Base-by-base conservation (phyloP, 495 filamentous ascomycete genomes). In the Neurospora hispaniola region DNA sequence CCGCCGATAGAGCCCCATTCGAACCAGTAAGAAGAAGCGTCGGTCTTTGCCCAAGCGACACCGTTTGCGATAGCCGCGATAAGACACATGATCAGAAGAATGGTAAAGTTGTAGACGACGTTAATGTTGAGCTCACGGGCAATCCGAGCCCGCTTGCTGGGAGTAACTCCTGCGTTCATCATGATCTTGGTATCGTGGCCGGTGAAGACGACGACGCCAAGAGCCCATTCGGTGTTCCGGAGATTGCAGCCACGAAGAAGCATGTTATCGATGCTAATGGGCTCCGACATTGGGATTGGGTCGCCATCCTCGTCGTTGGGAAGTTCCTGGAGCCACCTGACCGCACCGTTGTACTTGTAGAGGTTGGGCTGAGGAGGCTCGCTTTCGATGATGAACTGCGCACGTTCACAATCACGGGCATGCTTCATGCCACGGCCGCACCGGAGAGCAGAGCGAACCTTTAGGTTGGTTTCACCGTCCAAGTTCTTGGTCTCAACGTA, bases 121-220 rank as follows among this genome's bases (percentile, higher is more conserved):
- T 97, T 96, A 90, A 94, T 96, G 82, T 98, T 98, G 66, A 99
- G 85, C 78, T 97, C 94, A 75, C 92, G 91, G 43, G 93, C 91
- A 78, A 99, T 94, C 69, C 92, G 89, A 59, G 96, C 88, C 74
- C 95, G 91, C 83, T 99, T 99, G 75, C 89, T 96, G 10, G 96
- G 96, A n/a, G 96, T 98, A 68, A 93, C 92, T 71, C 96, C 96
- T 12, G 96, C 91, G 80, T 99, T 99, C 83, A 98, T 91, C 96
- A 99, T 99, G 80, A 98, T 98, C 84, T 98, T 99, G 27, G 96
- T 97, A 77, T 99, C 96, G 76, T 92, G 90, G 46, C 96, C 96
- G 35, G 96, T 99, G 85, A 97, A 99, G 44, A 97, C 84, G 69
- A 98, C 96, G n/a, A 99, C 87, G 72, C 95, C 96, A 39, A 99